phyloP scores from a whole-genome alignment of 2,329 filamentous ascomycete genomes.

The Ophiostoma ips region DNA sequence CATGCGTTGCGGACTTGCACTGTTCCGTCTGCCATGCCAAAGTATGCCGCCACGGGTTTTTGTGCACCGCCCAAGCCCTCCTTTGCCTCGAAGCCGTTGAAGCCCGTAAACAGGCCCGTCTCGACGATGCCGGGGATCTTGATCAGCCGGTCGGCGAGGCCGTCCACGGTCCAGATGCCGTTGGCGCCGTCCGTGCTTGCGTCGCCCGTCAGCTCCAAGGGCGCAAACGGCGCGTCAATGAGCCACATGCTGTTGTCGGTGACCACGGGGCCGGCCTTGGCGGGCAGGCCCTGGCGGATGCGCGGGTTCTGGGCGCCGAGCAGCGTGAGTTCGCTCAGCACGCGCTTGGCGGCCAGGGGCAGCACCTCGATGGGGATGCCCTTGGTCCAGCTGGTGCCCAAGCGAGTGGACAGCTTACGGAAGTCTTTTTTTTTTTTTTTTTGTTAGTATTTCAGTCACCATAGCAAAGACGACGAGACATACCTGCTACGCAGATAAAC shows the following conservation, averaged over 20 bases:
- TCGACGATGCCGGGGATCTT: constrained; percentile 77
- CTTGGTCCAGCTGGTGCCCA: constrained; percentile 65
- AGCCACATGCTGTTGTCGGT: constrained; percentile 83
- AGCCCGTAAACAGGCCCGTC: constrained; percentile 77
- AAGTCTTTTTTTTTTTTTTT: no score
- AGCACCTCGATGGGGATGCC: constrained; percentile 87
- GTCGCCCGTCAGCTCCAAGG: constrained; percentile 43
- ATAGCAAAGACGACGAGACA: background rate
- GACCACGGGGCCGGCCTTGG: constrained; percentile 63
- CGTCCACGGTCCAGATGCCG: constrained; percentile 68
- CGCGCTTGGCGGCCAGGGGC: constrained; percentile 65
- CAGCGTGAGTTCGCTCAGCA: constrained; percentile 55
- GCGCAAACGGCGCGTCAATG: constrained; percentile 78
- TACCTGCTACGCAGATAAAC: constrained; percentile 53
- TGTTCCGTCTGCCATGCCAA: constrained; percentile 70
- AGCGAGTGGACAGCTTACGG: constrained; percentile 67
- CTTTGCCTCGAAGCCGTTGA: constrained; percentile 59
- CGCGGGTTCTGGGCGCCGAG: constrained; percentile 60
- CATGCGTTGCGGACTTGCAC: constrained; percentile 35
- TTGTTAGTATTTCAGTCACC: background rate
- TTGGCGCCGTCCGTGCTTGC: constrained; percentile 36
- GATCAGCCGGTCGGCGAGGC: constrained; percentile 61
- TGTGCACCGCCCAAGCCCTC: constrained; percentile 53
- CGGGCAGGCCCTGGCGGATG: constrained; percentile 55
- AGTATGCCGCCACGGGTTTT: constrained; percentile 88